Evolutionary conservation across 148 eudicot genomes (phyloP), one percentile per base, ranked within the genome.

Genomic region (Cornus suecica): DNA sequence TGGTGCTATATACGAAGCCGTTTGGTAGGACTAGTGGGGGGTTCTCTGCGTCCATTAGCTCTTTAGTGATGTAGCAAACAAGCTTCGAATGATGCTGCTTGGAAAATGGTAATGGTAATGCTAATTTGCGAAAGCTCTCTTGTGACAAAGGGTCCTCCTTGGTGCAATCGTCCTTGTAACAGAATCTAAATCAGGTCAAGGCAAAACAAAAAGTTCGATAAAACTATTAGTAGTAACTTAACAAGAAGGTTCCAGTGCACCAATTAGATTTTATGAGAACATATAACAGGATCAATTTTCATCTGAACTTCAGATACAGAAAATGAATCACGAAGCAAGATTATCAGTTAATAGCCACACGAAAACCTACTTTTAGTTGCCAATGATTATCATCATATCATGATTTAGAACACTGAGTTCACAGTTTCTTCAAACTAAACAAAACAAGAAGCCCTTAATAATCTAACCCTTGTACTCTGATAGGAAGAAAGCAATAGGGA

Each of bases 81-180:
- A 96, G 97, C 84, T 96, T 96, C 9, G 99, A 96, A 78, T 91
- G 98, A 77, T 96, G 99, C 85, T 96, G 99, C 93, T 96, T 96
- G 25, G 98, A 96, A 85, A 86, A 96, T n/a, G 99, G 99, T 42
- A 96, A 80, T 10, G 89, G 82, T 29, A 58, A 63, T 28, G 99
- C 99, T 76, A 96, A 79, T 79, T 96, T 93, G 37, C 98, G 97
- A 81, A 96, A 96, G 84, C 87, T 84, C 81, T 96, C 98, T 80
- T 93, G 99, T 27, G 98, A 96, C 74, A 96, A 68, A 51, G 99
- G 99, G 68, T 96, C 99, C 61, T 90, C 99, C 82, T 91, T 93
- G 76, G 99, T 85, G 75, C 99, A 96, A 84, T 87, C 93, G 73
- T 90, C 97, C 81, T 96, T 90, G 31, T 85, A 93, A 78, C 99